Evolutionary conservation across 768 basidiomycete species (phyloP).

Genomic region (Butyriboletus loyo): DNA sequence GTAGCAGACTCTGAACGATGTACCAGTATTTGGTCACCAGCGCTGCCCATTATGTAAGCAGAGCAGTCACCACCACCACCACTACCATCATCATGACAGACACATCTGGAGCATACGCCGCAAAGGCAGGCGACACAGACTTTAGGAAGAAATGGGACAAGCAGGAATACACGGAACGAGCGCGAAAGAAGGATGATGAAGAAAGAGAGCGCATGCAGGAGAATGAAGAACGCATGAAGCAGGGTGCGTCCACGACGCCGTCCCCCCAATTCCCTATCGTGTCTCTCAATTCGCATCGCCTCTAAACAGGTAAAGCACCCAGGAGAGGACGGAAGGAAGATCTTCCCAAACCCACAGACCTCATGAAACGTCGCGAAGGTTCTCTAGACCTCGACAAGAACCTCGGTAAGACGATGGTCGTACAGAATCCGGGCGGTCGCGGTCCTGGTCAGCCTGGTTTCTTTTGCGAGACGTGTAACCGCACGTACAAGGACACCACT

Average conservation of each 20-base stretch:
- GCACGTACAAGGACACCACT: conserved; percentile 91
- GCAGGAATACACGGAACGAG: conserved; percentile 83
- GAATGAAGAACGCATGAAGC: conserved; percentile 79
- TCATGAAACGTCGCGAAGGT: conserved; percentile 84
- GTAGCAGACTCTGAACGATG: too few relatives aligned
- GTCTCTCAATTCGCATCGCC: background rate
- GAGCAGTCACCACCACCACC: background rate
- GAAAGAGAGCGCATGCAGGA: conserved; percentile 81
- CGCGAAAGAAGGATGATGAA: conserved; percentile 76
- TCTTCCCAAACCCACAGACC: conserved; percentile 89
- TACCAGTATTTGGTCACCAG: too few relatives aligned
- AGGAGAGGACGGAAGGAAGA: conserved; percentile 63
- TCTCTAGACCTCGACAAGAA: conserved; percentile 93
- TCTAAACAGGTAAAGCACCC: conserved; percentile 74
- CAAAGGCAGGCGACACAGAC: conserved; percentile 58
- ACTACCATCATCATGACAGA: conserved; percentile 24
- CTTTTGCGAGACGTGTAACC: conserved; percentile 86
- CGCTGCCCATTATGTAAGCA: too few relatives aligned
- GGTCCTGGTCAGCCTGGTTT: conserved; percentile 94
- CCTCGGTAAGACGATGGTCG: conserved; percentile 91
- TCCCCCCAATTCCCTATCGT: background rate
- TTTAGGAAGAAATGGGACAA: conserved; percentile 94
- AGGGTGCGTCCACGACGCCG: conserved; percentile 61
- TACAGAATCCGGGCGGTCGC: conserved; percentile 75
- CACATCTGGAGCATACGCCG: conserved; percentile 34